Conservation (phyloP, 2,329 filamentous ascomycete genomes). For the Talaromyces atroroseus region DNA sequence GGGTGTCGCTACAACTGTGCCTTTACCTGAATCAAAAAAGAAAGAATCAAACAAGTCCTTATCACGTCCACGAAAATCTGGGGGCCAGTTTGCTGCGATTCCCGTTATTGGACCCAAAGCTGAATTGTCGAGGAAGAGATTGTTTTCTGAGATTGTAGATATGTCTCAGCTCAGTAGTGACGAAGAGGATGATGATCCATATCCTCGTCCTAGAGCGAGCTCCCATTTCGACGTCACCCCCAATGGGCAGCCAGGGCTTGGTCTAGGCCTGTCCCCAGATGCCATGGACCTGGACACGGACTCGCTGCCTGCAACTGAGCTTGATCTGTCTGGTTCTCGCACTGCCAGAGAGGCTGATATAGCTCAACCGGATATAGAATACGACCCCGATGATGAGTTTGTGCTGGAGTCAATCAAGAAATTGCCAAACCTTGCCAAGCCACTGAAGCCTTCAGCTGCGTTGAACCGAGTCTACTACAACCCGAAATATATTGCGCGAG, state of each 20-base stretch:
- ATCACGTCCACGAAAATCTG: background rate
- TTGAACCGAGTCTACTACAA: conserved; percentile 51
- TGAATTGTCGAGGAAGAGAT: conserved; percentile 51
- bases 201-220: conserved; percentile 25
- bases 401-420: conserved; percentile 19
- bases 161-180: conserved; percentile 39
- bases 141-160: conserved; percentile 51
- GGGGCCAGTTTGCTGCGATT: background rate
- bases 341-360: background rate
- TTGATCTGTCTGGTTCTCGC: conserved; percentile 1
- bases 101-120: conserved; percentile 41
- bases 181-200: conserved; percentile 38
- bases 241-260: background rate
- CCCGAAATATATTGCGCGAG: conserved; percentile 56
- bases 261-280: background rate
- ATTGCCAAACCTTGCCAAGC: conserved; percentile 38
- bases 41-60: background rate
- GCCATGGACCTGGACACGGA: conserved; percentile 5
- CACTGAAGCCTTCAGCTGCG: conserved; percentile 35
- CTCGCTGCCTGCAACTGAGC: background rate
- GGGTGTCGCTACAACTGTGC: background rate
- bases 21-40: background rate
- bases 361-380: conserved; percentile 4
- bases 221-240: conserved; percentile 8
- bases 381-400: conserved; percentile 10